Conservation (phyloP, 2,329 filamentous ascomycete genomes). For the Alternaria panax region DNA sequence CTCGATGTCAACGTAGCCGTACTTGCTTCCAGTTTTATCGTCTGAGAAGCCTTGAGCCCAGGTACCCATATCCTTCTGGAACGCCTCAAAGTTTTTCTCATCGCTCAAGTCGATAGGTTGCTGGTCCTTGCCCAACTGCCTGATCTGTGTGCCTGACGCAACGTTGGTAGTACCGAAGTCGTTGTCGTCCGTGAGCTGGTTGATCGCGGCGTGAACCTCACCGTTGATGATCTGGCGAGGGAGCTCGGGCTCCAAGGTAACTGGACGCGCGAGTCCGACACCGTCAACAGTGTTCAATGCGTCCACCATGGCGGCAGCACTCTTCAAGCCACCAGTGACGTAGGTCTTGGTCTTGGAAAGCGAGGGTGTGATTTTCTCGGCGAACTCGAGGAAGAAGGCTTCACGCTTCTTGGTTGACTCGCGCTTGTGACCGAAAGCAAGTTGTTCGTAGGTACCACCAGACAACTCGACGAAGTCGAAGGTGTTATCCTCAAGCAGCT, state of each 20-base stretch:
- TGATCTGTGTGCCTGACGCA: slow-evolving; percentile 60
- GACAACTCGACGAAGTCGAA: slow-evolving; percentile 67
- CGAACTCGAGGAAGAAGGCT: slow-evolving; percentile 68
- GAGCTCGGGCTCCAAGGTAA: slow-evolving; percentile 60
- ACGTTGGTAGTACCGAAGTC: slow-evolving; percentile 60
- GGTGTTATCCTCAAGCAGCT: slow-evolving; percentile 57
- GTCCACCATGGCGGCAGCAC: slow-evolving; percentile 64
- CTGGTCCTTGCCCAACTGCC: slow-evolving; percentile 61
- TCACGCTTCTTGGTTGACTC: slow-evolving; percentile 65
- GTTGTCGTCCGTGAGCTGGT: slow-evolving; percentile 57
- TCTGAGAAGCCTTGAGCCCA: slow-evolving; percentile 54
- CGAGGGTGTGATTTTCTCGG: slow-evolving; percentile 60
- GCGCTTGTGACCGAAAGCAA: slow-evolving; percentile 60
- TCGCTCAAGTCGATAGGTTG: slow-evolving; percentile 61
- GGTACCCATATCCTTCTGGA: slow-evolving; percentile 57
- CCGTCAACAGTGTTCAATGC: slow-evolving; percentile 66
- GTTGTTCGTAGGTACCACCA: slow-evolving; percentile 66
- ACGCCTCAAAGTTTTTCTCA: slow-evolving; percentile 57
- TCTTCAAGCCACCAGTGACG: slow-evolving; percentile 66
- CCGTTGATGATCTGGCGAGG: slow-evolving; percentile 57
- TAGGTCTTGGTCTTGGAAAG: slow-evolving; percentile 66
- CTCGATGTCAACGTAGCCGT: slow-evolving; percentile 56
- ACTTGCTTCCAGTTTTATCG: slow-evolving; percentile 51
- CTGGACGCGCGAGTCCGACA: slow-evolving; percentile 64
- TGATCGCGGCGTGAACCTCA: slow-evolving; percentile 54